phyloP scores from a whole-genome alignment of 768 basidiomycete species.

The Dendrothele bispora region DNA sequence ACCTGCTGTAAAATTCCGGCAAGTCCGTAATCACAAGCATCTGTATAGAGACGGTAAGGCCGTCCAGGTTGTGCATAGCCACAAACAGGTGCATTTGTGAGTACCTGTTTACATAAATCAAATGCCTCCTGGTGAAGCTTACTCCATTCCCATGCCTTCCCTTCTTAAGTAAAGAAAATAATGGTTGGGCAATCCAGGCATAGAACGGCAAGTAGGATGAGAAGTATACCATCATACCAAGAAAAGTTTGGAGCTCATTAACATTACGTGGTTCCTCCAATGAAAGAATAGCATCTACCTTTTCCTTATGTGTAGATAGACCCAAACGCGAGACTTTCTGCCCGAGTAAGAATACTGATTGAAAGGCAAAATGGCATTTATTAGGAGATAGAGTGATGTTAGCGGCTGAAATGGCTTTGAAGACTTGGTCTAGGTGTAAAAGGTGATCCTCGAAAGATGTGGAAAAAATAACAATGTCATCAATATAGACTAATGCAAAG shows the following conservation, averaged over 20 bases:
- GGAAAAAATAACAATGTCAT: slow-evolving; percentile 12
- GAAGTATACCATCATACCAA: no score
- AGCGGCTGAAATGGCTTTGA: slow-evolving; percentile 11
- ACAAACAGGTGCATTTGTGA: slow-evolving; percentile 22
- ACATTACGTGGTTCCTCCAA: slow-evolving; percentile 12
- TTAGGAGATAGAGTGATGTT: slow-evolving; percentile 16
- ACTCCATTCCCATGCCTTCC: slow-evolving; percentile 20
- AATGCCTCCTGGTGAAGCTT: slow-evolving; percentile 16
- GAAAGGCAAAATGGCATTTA: slow-evolving; percentile 17
- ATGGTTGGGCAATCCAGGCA: no score
- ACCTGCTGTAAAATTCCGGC: slow-evolving; percentile 17
- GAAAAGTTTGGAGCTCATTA: slow-evolving; percentile 15
- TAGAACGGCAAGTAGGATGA: no score
- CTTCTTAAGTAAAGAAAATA: slow-evolving; percentile 27
- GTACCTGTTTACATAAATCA: slow-evolving; percentile 1
- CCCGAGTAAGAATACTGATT: slow-evolving; percentile 17
- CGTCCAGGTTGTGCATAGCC: slow-evolving; percentile 13
- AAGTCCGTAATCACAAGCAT: slow-evolving; percentile 21
- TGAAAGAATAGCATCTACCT: slow-evolving; percentile 16
- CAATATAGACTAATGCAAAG: slow-evolving; percentile 16
- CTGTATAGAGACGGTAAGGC: slow-evolving; percentile 25
- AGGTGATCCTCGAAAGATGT: slow-evolving; percentile 18
- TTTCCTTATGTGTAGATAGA: slow-evolving; percentile 24
- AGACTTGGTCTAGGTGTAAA: slow-evolving; percentile 12
- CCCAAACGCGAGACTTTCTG: no score